Evolutionary conservation across 78 protist species (phyloP), one percentile per base, ranked within the genome.

Genomic region (Planoprotostelium fungivorum): DNA sequence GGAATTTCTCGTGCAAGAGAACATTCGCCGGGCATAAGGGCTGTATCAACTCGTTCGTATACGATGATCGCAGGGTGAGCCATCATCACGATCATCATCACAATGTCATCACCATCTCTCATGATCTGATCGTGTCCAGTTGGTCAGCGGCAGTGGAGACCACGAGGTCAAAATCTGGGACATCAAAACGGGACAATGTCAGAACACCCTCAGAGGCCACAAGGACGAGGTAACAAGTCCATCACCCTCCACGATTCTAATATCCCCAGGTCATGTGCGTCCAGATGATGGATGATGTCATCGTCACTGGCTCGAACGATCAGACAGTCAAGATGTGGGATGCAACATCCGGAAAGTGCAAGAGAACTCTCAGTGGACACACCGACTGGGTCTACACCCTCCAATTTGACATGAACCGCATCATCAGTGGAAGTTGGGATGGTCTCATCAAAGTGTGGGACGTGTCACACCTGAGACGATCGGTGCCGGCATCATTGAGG

Each of bases 311-410:
- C 0, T 85, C 92, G 23, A 90, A 85, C 28, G 94, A 92, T 38
- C 92, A 89, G 84, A 92, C 94, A 34, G 36, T 92, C 28, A 85
- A 92, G 38, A 89, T 92, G 23, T 92, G 94, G 94, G 90, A 92
- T 86, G 85, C 88, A 1, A 63, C 83, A 31, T 38, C 86, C 0
- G 88, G 91, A 34, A 83, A 38, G 73, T 92, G 94, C 31, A 51
- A 63, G 29, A 89, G 88, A 29, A 92, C 90, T 0, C 35, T 92
- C 28, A 63, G 92, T 63, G 94, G 94, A 16, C 94, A 92, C 51
- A 89, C 88, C 9, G 94, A 92, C 85, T 92, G 91, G 92, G 37
- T 92, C 0, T 92, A 16, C 73, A 84, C 0, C 0, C 89, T 29
- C 88, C 94, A 0, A 88, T 87, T 39, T 63, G 86, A n/a, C 51